A percentile compares a stretch with the other conserved stretches of the same genome.
phyloP scores from a whole-genome alignment of 805 yeast genomes.

The Ascoidea rubescens region DNA sequence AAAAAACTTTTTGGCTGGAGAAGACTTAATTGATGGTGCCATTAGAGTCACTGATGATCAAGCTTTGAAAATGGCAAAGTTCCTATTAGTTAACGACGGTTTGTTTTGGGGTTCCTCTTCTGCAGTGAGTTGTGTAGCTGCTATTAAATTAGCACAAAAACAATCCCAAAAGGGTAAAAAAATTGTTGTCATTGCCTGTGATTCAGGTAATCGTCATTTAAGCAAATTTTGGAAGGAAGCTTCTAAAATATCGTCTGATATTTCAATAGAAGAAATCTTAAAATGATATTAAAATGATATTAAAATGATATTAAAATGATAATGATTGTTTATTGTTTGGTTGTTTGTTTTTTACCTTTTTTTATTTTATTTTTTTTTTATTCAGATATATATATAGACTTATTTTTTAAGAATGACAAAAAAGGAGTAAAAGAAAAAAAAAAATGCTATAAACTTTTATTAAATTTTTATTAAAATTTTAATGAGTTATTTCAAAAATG shows the following conservation, averaged over 20 bases:
- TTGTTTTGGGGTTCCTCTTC: slow-evolving; percentile 84
- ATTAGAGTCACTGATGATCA: slow-evolving; percentile 67
- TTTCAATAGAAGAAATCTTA: slow-evolving; percentile 22
- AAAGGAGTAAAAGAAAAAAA: no score
- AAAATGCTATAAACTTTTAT: not conserved
- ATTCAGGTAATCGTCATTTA: slow-evolving; percentile 80
- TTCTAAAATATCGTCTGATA: slow-evolving; percentile 17
- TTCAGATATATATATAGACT: not conserved
- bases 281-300: not conserved
- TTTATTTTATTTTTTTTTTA: no score
- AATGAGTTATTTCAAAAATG: not conserved
- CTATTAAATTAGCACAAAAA: slow-evolving; percentile 40
- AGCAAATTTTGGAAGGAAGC: slow-evolving; percentile 88
- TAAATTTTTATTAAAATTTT: no score
- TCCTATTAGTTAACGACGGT: slow-evolving; percentile 70
- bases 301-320: no score
- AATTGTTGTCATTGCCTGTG: slow-evolving; percentile 82
- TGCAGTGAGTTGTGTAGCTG: slow-evolving; percentile 91
- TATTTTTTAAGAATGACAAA: no score
- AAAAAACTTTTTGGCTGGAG: slow-evolving; percentile 63
- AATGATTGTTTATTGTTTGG: not conserved
- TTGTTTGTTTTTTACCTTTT: not conserved
- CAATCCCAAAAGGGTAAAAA: slow-evolving; percentile 37
- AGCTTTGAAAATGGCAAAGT: slow-evolving; percentile 83
- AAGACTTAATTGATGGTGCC: slow-evolving; percentile 59